Conservation (phyloP, 1,139 yeast genomes). For the Suhomyces coccinellae region DNA sequence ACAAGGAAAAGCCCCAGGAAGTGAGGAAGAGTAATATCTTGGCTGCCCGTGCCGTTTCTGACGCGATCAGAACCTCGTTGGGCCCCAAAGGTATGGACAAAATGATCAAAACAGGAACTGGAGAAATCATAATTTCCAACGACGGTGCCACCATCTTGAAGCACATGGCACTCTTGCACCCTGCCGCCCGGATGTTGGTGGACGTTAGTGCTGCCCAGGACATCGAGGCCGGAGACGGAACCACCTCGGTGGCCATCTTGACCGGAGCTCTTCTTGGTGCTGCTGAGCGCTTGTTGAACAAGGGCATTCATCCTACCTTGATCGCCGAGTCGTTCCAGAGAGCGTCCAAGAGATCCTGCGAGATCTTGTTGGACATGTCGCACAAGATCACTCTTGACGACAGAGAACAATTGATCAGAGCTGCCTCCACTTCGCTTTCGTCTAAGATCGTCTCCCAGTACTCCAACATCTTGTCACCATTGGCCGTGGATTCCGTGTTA, state of each 20-base stretch:
- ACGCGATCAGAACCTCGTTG: constrained; percentile 93
- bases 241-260: constrained; percentile 93
- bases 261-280: constrained; percentile 95
- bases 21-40: constrained; percentile 90
- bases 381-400: constrained; percentile 73
- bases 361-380: constrained; percentile 81
- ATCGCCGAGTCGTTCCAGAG: constrained; percentile 94
- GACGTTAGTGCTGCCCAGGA: constrained; percentile 98
- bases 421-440: constrained; percentile 90
- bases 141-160: constrained; percentile 97
- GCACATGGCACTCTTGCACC: constrained; percentile 97
- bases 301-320: constrained; percentile 94
- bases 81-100: constrained; percentile 99
- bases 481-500: constrained; percentile 91
- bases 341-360: constrained; percentile 87
- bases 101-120: constrained; percentile 92
- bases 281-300: constrained; percentile 82
- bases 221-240: constrained; percentile 98
- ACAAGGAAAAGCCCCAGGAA: constrained; percentile 96
- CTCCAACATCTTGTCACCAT: constrained; percentile 80
- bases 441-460: constrained; percentile 96
- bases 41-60: constrained; percentile 97
- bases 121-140: constrained; percentile 92
- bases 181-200: constrained; percentile 97
- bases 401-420: constrained; percentile 79